Evolutionary conservation across 441 rosid genomes (phyloP), one percentile per base, ranked within the genome.

Genomic region (Breynia disticha): DNA sequence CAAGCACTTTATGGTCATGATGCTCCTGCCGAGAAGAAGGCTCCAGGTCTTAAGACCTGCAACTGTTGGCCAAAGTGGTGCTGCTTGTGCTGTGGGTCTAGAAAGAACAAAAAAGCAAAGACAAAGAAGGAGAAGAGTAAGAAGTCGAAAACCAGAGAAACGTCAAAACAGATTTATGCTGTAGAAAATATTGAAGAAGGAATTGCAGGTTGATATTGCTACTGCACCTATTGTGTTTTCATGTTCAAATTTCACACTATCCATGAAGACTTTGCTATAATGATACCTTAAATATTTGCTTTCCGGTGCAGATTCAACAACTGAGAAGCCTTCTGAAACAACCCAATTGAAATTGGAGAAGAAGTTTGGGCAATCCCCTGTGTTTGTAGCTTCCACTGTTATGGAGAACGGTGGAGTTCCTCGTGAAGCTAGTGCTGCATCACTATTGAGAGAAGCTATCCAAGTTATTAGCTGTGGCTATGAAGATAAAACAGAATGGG

Each of bases 401-500:
- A 59, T 76, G 68, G 84, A 83, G 72, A 60, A 78, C 43, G 95
- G 95, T n/a, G 91, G 95, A 19, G 63, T 72, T 58, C 80, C 84
- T 16, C 72, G 70, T 7, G 76, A 72, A 37, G 80, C 81, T 5
- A 71, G 76, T 54, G 75, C 86, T 9, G 88, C 81, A 38, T 65
- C 86, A 16, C 72, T 81, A 18, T 59, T 86, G 60, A 83, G 77
- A 52, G 95, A 86, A 77, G 90, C 90, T 17, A 83, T 86, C 58
- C 95, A 86, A 69, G 95, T 86, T 57, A 83, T 86, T 60, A 86
- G 91, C 59, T 83, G 91, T 56, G 91, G 95, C 21, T 86, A 86
- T 11, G 91, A 86, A 72, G 91, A 81, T 63, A 86, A 83, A 74
- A 79, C 88, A 38, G 95, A 86, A 66, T 81, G 95, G 91, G 95